Conservation (phyloP, 225 moss, liverwort and hornwort species). For the Marchantia paleacea region DNA sequence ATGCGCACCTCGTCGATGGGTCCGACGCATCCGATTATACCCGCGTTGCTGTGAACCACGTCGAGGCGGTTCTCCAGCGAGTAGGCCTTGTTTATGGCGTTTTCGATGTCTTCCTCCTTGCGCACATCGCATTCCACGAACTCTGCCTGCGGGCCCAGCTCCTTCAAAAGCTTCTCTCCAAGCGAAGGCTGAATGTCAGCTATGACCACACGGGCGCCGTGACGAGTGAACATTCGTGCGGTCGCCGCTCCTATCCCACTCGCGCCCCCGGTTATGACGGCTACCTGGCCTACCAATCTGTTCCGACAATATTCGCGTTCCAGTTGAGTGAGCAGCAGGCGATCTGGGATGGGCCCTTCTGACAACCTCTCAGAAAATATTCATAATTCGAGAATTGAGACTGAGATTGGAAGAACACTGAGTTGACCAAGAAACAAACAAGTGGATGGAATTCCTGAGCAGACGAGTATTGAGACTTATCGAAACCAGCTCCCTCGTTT, state of each 20-base stretch:
- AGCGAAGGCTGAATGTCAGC: slow-evolving; percentile 25
- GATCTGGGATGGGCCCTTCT: too few species aligned
- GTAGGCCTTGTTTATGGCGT: slow-evolving; percentile 12
- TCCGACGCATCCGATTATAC: slow-evolving; percentile 10
- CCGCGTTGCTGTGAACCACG: slow-evolving; percentile 29
- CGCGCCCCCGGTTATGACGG: slow-evolving; percentile 34
- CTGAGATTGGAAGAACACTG: too few species aligned
- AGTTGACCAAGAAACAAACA: too few species aligned
- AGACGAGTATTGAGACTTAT: too few species aligned
- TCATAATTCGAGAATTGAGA: too few species aligned
- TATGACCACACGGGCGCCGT: slow-evolving; percentile 31
- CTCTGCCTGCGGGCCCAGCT: slow-evolving; percentile 25
- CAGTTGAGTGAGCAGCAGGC: too few species aligned
- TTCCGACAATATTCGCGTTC: not conserved
- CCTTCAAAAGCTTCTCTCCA: slow-evolving; percentile 19
- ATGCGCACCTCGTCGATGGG: slow-evolving; percentile 27
- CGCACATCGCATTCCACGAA: slow-evolving; percentile 32
- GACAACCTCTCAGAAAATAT: too few species aligned
- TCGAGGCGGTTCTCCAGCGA: slow-evolving; percentile 26
- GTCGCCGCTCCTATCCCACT: slow-evolving; percentile 33
- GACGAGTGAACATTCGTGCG: slow-evolving; percentile 26
- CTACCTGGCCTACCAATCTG: slow-evolving; percentile 36
- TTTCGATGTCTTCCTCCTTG: slow-evolving; percentile 32
- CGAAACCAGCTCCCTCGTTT: too few species aligned
- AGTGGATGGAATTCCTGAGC: too few species aligned